Evolutionary conservation across 257 asterid genomes (phyloP).

Genomic region (Lithospermum erythrorhizon): DNA sequence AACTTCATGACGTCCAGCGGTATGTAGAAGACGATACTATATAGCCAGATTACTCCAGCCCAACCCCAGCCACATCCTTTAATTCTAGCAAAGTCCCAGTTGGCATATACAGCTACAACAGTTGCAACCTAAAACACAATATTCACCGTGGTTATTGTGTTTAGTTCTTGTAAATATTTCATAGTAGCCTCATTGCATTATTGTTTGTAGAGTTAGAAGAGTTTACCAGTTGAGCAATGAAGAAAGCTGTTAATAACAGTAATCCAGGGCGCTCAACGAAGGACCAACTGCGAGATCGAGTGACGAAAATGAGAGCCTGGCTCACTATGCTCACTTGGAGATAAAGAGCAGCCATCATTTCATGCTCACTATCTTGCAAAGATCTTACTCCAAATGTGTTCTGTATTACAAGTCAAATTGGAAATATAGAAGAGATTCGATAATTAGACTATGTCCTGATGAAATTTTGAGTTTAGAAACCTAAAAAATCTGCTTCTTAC

Average conservation of each 20-base stretch:
- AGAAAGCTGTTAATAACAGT: slow-evolving; percentile 50
- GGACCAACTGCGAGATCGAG: slow-evolving; percentile 94
- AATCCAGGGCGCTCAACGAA: slow-evolving; percentile 77
- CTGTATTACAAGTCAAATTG: slow-evolving; percentile 22
- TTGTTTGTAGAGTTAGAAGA: background rate
- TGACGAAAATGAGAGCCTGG: slow-evolving; percentile 91
- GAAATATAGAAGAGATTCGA: too few relatives aligned
- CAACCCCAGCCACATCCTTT: slow-evolving; percentile 99
- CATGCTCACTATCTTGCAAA: slow-evolving; percentile 38
- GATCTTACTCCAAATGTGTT: slow-evolving; percentile 63
- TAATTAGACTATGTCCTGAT: background rate
- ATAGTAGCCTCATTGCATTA: too few relatives aligned
- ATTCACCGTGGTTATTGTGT: background rate
- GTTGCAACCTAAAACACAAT: slow-evolving; percentile 59
- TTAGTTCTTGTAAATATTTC: too few relatives aligned
- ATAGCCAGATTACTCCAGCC: slow-evolving; percentile 96
- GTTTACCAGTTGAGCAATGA: slow-evolving; percentile 78
- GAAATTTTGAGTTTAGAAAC: background rate
- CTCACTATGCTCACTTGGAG: slow-evolving; percentile 96
- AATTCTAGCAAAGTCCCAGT: slow-evolving; percentile 81
- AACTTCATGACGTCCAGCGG: slow-evolving; percentile 86
- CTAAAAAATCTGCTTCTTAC: slow-evolving; percentile 25
- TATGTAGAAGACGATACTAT: slow-evolving; percentile 52
- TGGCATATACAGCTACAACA: slow-evolving; percentile 73
- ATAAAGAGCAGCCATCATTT: slow-evolving; percentile 86